Conservation (phyloP, 2,329 filamentous ascomycete species). For the Bipolaris zeicola region DNA sequence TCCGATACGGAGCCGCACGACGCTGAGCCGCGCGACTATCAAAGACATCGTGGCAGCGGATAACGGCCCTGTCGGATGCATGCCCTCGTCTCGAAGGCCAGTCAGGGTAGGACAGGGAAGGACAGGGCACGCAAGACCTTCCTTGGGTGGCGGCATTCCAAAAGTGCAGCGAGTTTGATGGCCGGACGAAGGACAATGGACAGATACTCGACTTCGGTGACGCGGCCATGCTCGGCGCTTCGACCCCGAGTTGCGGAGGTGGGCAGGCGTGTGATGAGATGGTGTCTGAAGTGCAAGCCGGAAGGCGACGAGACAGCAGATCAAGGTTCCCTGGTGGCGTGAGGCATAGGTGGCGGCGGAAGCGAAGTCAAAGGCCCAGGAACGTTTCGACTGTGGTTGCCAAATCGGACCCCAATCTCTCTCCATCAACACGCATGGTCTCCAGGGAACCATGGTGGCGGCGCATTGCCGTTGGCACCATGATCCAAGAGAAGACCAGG, state of each 20-base stretch:
- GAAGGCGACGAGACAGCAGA: background rate
- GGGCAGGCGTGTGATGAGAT: background rate
- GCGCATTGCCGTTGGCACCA: background rate
- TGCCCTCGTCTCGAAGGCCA: background rate
- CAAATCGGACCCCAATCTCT: constrained; percentile 1
- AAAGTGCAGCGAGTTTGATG: constrained; percentile 3
- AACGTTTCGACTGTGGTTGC: constrained; percentile 6
- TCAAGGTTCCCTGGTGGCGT: constrained; percentile 6
- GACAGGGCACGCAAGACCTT: constrained; percentile 7
- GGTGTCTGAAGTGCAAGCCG: background rate
- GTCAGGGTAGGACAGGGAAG: too few species aligned
- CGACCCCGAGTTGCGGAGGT: background rate
- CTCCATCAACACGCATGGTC: constrained; percentile 1
- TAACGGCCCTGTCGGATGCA: background rate
- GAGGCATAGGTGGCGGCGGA: constrained; percentile 3
- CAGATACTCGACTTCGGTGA: background rate
- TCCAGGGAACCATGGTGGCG: background rate
- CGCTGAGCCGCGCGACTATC: background rate
- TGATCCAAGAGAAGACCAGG: constrained; percentile 7
- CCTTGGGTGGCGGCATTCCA: background rate
- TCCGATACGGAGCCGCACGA: background rate
- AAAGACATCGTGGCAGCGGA: constrained; percentile 5
- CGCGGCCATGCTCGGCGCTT: constrained; percentile 1
- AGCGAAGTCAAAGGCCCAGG: background rate
- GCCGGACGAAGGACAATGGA: background rate